Percentiles rank a stretch among this genome's conserved stretches.
Conservation (phyloP, 2,329 filamentous ascomycete genomes). For the Hymenotorrendiella dingleyae region DNA sequence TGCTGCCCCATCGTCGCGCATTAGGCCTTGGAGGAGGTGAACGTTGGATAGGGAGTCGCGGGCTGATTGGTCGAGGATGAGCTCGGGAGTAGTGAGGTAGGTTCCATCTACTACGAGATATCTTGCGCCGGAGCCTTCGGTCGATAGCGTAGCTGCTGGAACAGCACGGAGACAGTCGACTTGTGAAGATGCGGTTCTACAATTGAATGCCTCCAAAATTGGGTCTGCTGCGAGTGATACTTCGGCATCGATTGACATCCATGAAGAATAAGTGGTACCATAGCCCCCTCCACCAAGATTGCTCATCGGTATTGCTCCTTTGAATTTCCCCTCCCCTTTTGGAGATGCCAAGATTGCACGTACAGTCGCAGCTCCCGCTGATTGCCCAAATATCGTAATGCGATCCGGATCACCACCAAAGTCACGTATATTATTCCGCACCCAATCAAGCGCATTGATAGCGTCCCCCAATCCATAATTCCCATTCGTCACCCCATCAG, state of each 20-base stretch:
- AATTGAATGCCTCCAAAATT: constrained; percentile 16
- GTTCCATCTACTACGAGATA: constrained; percentile 27
- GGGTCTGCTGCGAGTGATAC: constrained; percentile 10
- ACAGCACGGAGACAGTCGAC: constrained; percentile 17
- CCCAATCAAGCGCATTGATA: constrained; percentile 31
- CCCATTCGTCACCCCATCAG: constrained; percentile 37
- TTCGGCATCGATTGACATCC: constrained; percentile 13
- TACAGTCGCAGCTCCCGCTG: constrained; percentile 36
- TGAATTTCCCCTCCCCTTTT: constrained; percentile 19
- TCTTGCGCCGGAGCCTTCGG: constrained; percentile 6
- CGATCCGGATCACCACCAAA: constrained; percentile 33
- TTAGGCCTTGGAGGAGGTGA: constrained; percentile 28
- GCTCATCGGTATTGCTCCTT: constrained; percentile 19
- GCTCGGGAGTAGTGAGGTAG: constrained; percentile 21
- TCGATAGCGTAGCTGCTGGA: constrained; percentile 11
- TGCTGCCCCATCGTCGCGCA: constrained; percentile 30
- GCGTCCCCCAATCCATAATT: constrained; percentile 41
- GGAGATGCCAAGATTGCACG: constrained; percentile 21
- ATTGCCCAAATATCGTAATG: constrained; percentile 39
- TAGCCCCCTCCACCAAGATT: constrained; percentile 20
- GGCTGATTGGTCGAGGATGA: constrained; percentile 10
- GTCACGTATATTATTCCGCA: constrained; percentile 29
- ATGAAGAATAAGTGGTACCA: constrained; percentile 19
- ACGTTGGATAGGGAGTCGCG: constrained; percentile 15
- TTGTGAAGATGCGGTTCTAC: constrained; percentile 13